Percentiles rank a stretch among this genome's conserved stretches.
Evolutionary conservation across 176 grass and related monocot genomes (phyloP).

Genomic region (Coix lacrymajobi): DNA sequence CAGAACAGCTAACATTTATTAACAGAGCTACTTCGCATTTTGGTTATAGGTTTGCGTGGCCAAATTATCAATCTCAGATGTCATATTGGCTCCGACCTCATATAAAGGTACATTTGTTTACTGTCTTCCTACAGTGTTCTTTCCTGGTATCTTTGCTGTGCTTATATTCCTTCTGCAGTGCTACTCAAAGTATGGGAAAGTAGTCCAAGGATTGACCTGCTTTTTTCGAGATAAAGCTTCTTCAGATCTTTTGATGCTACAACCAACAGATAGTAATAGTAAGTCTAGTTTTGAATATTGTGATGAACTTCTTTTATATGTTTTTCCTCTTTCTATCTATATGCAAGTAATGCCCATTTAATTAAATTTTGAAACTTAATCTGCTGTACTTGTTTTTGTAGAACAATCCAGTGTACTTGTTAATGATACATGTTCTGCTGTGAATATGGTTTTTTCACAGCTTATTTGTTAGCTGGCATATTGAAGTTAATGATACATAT

Average conservation of each 20-base stretch:
- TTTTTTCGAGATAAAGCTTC: conserved; percentile 84
- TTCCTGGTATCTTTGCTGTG: conserved; percentile 12
- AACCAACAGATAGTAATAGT: conserved; percentile 43
- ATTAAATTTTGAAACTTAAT: background rate
- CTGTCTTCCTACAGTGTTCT: conserved; percentile 10
- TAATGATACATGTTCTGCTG: background rate
- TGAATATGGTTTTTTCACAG: background rate
- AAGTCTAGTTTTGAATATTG: conserved; percentile 29
- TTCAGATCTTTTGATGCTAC: conserved; percentile 44
- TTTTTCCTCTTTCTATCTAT: background rate
- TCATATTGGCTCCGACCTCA: conserved; percentile 85
- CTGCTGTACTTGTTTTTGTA: background rate
- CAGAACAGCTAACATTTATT: background rate
- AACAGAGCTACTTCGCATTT: conserved; percentile 33
- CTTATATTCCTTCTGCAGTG: conserved; percentile 50
- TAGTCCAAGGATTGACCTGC: conserved; percentile 66
- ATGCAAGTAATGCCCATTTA: background rate
- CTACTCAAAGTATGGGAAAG: conserved; percentile 87
- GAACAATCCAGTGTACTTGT: conserved; percentile 3
- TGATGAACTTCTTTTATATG: conserved; percentile 8
- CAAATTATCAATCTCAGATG: conserved; percentile 81
- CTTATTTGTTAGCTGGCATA: conserved; percentile 3
- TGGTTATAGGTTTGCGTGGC: conserved; percentile 69
- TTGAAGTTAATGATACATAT: conserved; percentile 4
- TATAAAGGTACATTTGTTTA: conserved; percentile 64